Conservation (phyloP, 2,329 filamentous ascomycete genomes). For the Stromatinia cepivora region DNA sequence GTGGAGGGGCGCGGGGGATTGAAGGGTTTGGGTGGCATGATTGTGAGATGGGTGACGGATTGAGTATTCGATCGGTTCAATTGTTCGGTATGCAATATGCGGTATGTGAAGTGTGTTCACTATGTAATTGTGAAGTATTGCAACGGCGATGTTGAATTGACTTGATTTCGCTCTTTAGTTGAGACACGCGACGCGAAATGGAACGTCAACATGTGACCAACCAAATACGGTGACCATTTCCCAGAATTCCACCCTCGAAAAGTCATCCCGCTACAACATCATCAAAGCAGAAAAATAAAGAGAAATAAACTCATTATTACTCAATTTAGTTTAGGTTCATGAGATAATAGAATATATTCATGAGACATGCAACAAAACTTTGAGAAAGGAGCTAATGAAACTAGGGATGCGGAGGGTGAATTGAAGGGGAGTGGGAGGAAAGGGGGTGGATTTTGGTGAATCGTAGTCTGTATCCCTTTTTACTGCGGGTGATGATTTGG, state of each 20-base stretch:
- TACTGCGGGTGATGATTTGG: not conserved
- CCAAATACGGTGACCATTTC: conserved; percentile 6
- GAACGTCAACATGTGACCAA: conserved; percentile 19
- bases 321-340: not conserved
- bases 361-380: conserved; percentile 5
- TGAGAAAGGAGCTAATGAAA: not conserved
- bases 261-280: not conserved
- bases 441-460: not conserved
- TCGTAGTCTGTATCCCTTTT: not conserved
- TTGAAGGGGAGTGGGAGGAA: not conserved
- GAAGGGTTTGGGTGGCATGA: conserved; percentile 40
- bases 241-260: not conserved
- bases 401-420: not conserved
- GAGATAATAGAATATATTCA: not conserved
- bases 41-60: not conserved
- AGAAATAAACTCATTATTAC: not conserved
- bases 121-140: not conserved
- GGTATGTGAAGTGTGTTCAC: too few species aligned
- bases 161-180: not conserved
- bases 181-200: conserved; percentile 19
- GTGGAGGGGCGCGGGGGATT: conserved; percentile 36
- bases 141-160: not conserved
- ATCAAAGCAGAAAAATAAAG: not conserved
- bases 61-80: not conserved
- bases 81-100: not conserved